A percentile compares a stretch with the other conserved stretches of the same genome.
These are phyloP conservation scores for Neurospora africana DNA, from an alignment of 495 filamentous ascomycete genomes.

Conservation along the genomic window DNA sequence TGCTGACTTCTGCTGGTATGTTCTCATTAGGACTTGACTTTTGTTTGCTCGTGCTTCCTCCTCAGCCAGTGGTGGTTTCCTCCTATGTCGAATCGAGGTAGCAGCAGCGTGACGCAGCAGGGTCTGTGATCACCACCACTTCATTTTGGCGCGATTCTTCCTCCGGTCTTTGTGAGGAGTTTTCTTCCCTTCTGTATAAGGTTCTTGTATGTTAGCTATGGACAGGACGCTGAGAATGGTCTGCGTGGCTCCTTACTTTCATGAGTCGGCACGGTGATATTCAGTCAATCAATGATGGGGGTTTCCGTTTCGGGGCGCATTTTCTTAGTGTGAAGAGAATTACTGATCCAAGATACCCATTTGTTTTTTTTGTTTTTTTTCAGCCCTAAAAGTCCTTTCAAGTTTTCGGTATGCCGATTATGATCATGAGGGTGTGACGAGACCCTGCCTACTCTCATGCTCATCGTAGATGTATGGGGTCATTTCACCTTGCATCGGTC, in stretches of 20 bases:
- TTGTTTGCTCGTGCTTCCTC: neutral
- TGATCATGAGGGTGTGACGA: neutral
- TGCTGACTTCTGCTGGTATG: neutral
- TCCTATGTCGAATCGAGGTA: constrained; percentile 9
- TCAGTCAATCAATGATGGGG: neutral
- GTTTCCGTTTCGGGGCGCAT: neutral
- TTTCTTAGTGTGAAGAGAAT: neutral
- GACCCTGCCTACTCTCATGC: neutral
- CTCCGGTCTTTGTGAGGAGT: neutral
- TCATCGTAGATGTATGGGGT: neutral
- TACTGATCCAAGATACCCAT: neutral
- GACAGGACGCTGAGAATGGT: neutral
- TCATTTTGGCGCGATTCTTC: neutral
- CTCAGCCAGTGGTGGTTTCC: neutral
- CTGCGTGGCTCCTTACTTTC: neutral
- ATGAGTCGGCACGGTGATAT: neutral
- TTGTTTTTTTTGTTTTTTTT: neutral
- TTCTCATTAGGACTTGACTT: neutral
- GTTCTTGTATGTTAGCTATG: neutral
- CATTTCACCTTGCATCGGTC: neutral
- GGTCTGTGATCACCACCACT: neutral
- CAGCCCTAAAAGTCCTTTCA: neutral
- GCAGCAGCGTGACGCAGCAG: constrained; percentile 27
- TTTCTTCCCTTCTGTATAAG: neutral
- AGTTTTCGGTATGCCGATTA: neutral